A percentile compares a stretch with the other conserved stretches of the same genome.
Conservation (phyloP, 768 basidiomycete species). For the Phylloporus arenicola region DNA sequence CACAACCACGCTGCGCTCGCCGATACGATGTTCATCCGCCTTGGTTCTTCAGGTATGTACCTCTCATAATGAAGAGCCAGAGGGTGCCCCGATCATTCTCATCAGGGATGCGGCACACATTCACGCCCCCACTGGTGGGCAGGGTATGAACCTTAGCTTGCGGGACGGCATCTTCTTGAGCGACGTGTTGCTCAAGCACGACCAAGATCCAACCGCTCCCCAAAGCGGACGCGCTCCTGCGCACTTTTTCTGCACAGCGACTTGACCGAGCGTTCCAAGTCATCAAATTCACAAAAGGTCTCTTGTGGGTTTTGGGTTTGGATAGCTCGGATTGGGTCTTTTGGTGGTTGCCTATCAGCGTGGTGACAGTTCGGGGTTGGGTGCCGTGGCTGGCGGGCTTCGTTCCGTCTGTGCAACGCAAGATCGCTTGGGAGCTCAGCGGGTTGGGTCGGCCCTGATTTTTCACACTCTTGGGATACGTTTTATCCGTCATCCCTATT, state of each 20-base stretch:
- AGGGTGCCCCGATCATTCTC: conserved; percentile 24
- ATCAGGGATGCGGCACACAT: conserved; percentile 48
- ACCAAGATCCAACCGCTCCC: conserved; percentile 6
- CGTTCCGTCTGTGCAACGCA: conserved; percentile 15
- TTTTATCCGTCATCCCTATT: neutral
- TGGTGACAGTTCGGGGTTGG: conserved; percentile 25
- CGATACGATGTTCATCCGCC: conserved; percentile 33
- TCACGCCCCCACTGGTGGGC: conserved; percentile 51
- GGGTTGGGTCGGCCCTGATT: no score
- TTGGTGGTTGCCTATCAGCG: conserved; percentile 29
- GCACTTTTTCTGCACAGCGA: conserved; percentile 33
- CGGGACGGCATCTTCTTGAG: conserved; percentile 47
- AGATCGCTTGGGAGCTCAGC: conserved; percentile 24
- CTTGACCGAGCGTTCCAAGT: conserved; percentile 37
- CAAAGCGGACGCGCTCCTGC: conserved; percentile 32
- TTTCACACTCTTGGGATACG: neutral
- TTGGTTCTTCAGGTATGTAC: conserved; percentile 12
- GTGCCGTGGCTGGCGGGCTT: conserved; percentile 18
- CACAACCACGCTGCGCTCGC: conserved; percentile 44
- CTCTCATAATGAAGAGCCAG: neutral
- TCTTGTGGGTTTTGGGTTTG: conserved; percentile 24
- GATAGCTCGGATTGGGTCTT: conserved; percentile 6
- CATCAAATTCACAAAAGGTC: conserved; percentile 38
- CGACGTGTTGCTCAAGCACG: conserved; percentile 35
- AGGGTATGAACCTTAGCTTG: no score